These are phyloP conservation scores for Aphanocladium album DNA, from an alignment of 2,329 filamentous ascomycete species.

Conservation along the genomic window DNA sequence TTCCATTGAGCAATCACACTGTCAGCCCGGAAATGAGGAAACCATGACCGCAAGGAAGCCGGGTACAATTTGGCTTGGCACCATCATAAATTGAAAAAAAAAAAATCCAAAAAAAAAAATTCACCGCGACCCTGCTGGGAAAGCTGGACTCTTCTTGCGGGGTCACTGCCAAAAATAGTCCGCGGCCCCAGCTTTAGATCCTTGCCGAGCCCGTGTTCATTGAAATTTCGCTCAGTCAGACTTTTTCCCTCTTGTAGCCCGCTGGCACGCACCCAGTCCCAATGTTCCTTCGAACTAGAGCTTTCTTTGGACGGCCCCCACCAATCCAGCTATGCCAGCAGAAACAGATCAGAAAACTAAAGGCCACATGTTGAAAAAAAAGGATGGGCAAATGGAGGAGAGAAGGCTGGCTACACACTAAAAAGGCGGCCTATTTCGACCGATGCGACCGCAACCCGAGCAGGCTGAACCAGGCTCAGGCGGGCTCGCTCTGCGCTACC, in stretches of 20 bases:
- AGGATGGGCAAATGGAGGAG: too few species aligned
- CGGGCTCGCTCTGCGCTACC: background rate
- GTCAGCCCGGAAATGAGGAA: background rate
- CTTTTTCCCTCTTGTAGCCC: too few species aligned
- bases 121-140: background rate
- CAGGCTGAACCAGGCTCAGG: too few species aligned
- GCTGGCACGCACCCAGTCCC: background rate
- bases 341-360: too few species aligned
- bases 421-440: too few species aligned
- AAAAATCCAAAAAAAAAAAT: background rate
- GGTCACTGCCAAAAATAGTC: conserved; percentile 6
- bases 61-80: background rate
- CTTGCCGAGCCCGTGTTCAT: background rate
- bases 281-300: background rate
- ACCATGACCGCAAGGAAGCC: background rate
- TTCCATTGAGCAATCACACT: background rate
- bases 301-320: too few species aligned
- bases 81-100: conserved; percentile 1
- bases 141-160: background rate
- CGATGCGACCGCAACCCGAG: too few species aligned
- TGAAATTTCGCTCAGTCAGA: background rate
- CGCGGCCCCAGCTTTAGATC: background rate
- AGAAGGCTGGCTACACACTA: too few species aligned
- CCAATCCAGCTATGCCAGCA: too few species aligned
- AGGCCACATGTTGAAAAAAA: too few species aligned